Conservation (phyloP, 306 rosid species). For the Lupinus albus region DNA sequence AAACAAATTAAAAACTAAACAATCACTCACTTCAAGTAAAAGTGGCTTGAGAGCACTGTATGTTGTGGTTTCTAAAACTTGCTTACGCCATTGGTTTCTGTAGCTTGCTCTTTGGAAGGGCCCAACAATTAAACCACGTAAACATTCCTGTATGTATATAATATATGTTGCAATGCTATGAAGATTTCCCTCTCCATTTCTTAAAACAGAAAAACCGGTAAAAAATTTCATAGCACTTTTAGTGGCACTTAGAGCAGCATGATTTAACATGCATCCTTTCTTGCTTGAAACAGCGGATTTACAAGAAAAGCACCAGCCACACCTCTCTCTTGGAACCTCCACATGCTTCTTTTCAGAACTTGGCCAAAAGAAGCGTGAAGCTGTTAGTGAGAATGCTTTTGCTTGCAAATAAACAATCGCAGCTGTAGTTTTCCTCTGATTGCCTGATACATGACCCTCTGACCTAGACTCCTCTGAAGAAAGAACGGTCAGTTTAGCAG, state of each 20-base stretch:
- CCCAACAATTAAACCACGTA: conserved; percentile 77
- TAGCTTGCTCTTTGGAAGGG: conserved; percentile 66
- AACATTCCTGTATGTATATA: conserved; percentile 76
- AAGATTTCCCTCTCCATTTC: conserved; percentile 77
- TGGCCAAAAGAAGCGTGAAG: conserved; percentile 98
- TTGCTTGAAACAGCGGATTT: conserved; percentile 76
- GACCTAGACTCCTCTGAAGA: conserved; percentile 80
- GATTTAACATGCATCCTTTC: conserved; percentile 98
- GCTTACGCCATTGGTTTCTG: conserved; percentile 73
- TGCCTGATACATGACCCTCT: conserved; percentile 62
- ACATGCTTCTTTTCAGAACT: conserved; percentile 84
- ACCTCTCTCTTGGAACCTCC: conserved; percentile 98
- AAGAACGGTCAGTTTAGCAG: conserved; percentile 67
- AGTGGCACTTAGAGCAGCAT: conserved; percentile 80
- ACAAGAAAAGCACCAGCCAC: conserved; percentile 99
- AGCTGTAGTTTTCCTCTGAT: conserved; percentile 59
- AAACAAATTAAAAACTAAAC: conserved; percentile 7
- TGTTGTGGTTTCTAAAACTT: conserved; percentile 65
- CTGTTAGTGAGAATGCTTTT: conserved; percentile 79
- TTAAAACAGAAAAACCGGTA: conserved; percentile 60
- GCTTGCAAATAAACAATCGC: conserved; percentile 67
- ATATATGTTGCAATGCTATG: conserved; percentile 79
- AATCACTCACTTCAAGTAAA: conserved; percentile 74
- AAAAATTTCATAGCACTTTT: conserved; percentile 82
- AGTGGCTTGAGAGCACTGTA: conserved; percentile 61